Percentiles rank a stretch among this genome's conserved stretches.
These are phyloP conservation scores for Batrachochytrium dendrobatidis DNA, from an alignment of 371 early-diverging fungal genomes.

Conservation along the genomic window DNA sequence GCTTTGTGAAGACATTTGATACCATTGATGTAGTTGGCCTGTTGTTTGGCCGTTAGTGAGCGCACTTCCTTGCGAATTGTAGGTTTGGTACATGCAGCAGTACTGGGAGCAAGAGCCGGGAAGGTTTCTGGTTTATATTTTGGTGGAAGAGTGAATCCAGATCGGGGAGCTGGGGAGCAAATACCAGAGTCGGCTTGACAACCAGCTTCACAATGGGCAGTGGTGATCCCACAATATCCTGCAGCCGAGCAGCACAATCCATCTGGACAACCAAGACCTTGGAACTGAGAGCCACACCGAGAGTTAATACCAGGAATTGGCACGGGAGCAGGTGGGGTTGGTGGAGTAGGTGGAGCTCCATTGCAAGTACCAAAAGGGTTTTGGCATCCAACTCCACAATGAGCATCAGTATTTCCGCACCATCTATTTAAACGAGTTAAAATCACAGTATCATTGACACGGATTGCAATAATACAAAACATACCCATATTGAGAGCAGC, in stretches of 20 bases:
- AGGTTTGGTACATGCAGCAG: neutral
- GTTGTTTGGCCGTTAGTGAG: neutral
- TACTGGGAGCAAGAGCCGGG: no score
- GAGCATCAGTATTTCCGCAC: no score
- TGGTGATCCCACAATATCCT: neutral
- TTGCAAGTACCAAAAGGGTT: no score
- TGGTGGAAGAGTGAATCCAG: neutral
- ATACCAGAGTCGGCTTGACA: neutral
- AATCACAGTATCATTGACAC: no score
- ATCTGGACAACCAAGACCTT: neutral
- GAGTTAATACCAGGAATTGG: no score
- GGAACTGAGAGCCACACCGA: neutral
- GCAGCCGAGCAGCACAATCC: neutral
- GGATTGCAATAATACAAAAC: no score
- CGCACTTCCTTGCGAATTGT: conserved; percentile 6
- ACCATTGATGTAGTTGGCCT: conserved; percentile 3
- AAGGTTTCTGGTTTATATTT: no score
- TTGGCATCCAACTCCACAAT: no score
- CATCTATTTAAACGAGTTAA: no score
- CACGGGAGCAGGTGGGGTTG: no score
- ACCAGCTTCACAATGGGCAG: neutral
- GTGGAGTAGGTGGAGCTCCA: neutral
- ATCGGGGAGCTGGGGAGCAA: neutral
- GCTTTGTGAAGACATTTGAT: neutral
- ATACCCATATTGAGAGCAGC: no score